Base-by-base conservation (phyloP, 2,329 filamentous ascomycete genomes). In the Sporothrix schenckii region DNA sequence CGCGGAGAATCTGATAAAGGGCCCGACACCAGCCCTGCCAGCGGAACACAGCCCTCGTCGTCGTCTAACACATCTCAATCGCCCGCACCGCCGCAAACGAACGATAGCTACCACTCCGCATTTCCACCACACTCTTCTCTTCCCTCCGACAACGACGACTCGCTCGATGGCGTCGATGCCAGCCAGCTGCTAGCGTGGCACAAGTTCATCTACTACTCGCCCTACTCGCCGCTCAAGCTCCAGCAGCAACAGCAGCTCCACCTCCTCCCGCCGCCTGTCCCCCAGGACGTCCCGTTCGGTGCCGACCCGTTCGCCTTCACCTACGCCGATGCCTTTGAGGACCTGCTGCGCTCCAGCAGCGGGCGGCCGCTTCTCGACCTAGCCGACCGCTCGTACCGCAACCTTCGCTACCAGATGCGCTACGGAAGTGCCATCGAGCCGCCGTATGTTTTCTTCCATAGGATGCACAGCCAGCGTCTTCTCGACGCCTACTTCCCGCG, bases 241-340 rank as follows among this genome's bases (percentile, higher is more conserved):
- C 79, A 79, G 60, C 71, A 72, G 69, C 67, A 73, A 27, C 72
- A 72, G 69, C 66, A 71, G 1, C 53, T 68, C n/a, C 69, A 75
- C 41, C 52, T 80, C 70, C 79, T 87, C 9, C 80, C 78, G 9
- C 84, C 83, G 72, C 86, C 86, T 1, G 75, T 79, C 0, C 85
- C 85, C 0, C 79, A 76, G 9, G 84, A 84, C 72, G 77, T 81
- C 1, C 80, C 82, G 10, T 71, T 77, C 4, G 78, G 78, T 58
- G 72, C 78, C 44, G 80, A 82, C 70, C 61, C 77, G 14, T 76
- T 75, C 52, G 74, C 79, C 47, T 86, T 86, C 74, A 85, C 83
- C 10, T 88, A 86, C 73, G 80, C 83, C 44, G 85, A 88, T 73
- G 86, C 86, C 61, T 87, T 88, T 72, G 86, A 88, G 74, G 86